Percentiles rank a stretch among this genome's conserved stretches.
Evolutionary conservation across 2,329 filamentous ascomycete genomes (phyloP).

Genomic region (Emmonsia crescens): DNA sequence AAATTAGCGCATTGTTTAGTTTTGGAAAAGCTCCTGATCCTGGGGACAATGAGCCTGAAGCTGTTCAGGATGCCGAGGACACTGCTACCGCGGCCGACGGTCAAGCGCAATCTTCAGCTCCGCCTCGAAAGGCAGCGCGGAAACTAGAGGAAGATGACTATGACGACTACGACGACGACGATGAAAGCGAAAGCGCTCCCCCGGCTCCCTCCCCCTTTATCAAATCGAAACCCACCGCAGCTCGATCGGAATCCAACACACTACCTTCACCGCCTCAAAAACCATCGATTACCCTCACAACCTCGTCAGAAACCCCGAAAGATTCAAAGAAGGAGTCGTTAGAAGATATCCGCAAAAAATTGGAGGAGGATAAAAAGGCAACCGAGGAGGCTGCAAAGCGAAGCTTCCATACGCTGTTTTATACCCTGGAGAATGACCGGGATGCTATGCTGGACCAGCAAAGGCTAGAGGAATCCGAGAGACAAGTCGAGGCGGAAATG

Average conservation of each 20-base stretch:
- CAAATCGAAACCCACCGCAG: slow-evolving; percentile 41
- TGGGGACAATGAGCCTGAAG: slow-evolving; percentile 39
- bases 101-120: slow-evolving; percentile 34
- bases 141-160: slow-evolving; percentile 75
- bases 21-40: slow-evolving; percentile 23
- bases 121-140: slow-evolving; percentile 47
- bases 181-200: slow-evolving; percentile 45
- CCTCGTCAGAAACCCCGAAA: slow-evolving; percentile 51
- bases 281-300: slow-evolving; percentile 52
- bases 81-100: slow-evolving; percentile 38
- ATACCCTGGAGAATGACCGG: slow-evolving; percentile 87
- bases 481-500: slow-evolving; percentile 92
- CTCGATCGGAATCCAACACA: slow-evolving; percentile 45
- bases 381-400: slow-evolving; percentile 81
- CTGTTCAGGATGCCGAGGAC: slow-evolving; percentile 26
- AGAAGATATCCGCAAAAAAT: slow-evolving; percentile 82
- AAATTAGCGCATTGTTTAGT: slow-evolving; percentile 65
- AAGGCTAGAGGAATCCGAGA: slow-evolving; percentile 89
- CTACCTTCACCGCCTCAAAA: slow-evolving; percentile 57
- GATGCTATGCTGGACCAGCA: slow-evolving; percentile 97
- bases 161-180: slow-evolving; percentile 54
- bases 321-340: slow-evolving; percentile 51
- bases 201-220: slow-evolving; percentile 33
- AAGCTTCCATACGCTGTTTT: slow-evolving; percentile 88
- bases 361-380: slow-evolving; percentile 84